Evolutionary conservation across 495 filamentous ascomycete genomes (phyloP), one percentile per base, ranked within the genome.

Genomic region (Viridothelium virens): DNA sequence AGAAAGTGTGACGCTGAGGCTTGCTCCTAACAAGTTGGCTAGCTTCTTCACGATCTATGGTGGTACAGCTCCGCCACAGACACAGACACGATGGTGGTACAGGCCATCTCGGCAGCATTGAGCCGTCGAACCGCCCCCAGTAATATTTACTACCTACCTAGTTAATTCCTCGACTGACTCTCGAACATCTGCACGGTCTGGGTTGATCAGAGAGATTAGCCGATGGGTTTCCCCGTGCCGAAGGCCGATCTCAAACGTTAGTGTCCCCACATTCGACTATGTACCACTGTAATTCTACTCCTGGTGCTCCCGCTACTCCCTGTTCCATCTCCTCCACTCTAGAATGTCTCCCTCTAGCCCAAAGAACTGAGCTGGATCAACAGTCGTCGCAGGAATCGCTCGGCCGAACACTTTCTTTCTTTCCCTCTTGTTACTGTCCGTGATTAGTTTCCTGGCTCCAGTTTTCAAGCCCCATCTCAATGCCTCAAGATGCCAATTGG

Each of bases 401-500:
- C 53, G 53, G 31, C 53, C 53, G 53, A 59, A 31, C 18, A 18
- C 14, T 3, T 9, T 31, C 53, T 36, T 59, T 18, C 18, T 18
- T 5, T 59, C 53, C 6, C 31, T 59, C 36, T 31, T 34, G 5
- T 7, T 34, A 31, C 53, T 7, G 5, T 36, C 31, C 53, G 10
- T 33, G 53, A 33, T 7, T 9, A 33, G 53, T 33, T 36, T 18
- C 31, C 7, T 5, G 3, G 7, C 7, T 36, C 25, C 7, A 11
- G 53, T 59, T 18, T 59, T 31, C 7, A n/a, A 6, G 53, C 53
- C 14, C 31, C 3, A 18, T 18, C 48, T 18, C 14, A 18, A 5
- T 53, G 48, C 48, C 48, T 5, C 12, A 53, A 18, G 25, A 18
- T 18, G 48, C 48, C 48, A 53, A 53, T 59, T 59, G 53, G 53